Evolutionary conservation across 768 basidiomycete genomes (phyloP).

Genomic region (Psilocybe subaeruginosa): DNA sequence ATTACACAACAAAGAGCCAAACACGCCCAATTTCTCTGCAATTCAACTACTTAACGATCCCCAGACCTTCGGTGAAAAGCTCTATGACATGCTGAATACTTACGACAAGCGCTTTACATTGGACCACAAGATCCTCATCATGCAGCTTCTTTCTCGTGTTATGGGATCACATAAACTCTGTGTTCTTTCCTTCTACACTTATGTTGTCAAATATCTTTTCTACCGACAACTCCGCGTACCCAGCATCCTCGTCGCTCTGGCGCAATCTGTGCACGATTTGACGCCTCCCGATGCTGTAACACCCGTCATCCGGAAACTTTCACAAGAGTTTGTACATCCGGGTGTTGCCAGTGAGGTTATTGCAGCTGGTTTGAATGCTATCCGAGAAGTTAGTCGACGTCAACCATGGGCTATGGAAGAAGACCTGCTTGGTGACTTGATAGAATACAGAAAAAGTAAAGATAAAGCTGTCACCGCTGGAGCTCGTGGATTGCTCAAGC

Average conservation of each 20-base stretch:
- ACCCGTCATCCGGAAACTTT: constrained; percentile 89
- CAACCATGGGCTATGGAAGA: constrained; percentile 99
- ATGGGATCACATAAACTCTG: constrained; percentile 93
- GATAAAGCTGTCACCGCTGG: constrained; percentile 94
- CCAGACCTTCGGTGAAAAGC: constrained; percentile 92
- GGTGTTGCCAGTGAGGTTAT: constrained; percentile 96
- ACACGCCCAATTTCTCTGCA: constrained; percentile 82
- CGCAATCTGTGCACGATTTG: constrained; percentile 92
- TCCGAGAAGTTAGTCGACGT: constrained; percentile 90
- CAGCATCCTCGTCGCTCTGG: constrained; percentile 89
- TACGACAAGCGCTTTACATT: constrained; percentile 96
- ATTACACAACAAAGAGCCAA: constrained; percentile 29
- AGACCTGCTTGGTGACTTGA: constrained; percentile 87
- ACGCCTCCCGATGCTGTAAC: constrained; percentile 92
- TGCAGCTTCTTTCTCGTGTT: constrained; percentile 94
- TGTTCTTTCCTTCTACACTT: constrained; percentile 94
- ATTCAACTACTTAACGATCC: constrained; percentile 93
- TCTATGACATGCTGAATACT: constrained; percentile 80
- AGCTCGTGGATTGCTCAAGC: constrained; percentile 81
- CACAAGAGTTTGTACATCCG: constrained; percentile 95
- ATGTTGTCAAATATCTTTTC: constrained; percentile 91
- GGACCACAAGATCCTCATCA: constrained; percentile 95
- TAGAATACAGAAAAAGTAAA: constrained; percentile 93
- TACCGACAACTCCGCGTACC: constrained; percentile 93
- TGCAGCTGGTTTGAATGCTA: constrained; percentile 94